Evolutionary conservation across 139 green algal genomes (phyloP).

Genomic region (Chlorella ohadii): DNA sequence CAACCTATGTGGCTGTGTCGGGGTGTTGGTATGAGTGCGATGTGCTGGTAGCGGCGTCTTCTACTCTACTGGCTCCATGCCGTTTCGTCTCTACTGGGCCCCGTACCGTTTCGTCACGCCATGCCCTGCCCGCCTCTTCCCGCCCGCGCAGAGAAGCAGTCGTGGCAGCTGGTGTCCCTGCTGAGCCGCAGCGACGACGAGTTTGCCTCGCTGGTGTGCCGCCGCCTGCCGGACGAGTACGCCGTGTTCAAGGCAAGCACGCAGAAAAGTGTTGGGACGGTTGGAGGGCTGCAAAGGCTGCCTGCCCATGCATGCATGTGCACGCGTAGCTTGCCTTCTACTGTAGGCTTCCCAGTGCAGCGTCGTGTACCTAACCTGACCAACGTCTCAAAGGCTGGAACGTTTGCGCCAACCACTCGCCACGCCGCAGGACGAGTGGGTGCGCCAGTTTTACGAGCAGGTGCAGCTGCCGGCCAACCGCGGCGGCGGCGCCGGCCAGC

Average conservation of each 20-base stretch:
- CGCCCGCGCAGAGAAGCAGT: background rate
- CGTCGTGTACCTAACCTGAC: too few species aligned
- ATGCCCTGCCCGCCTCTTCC: background rate
- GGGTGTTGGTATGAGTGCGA: too few species aligned
- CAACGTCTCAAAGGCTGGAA: too few species aligned
- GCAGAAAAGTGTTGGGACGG: too few species aligned
- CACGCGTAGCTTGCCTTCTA: too few species aligned
- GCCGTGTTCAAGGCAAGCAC: slow-evolving; percentile 15
- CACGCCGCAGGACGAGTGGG: slow-evolving; percentile 14
- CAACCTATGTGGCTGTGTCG: background rate
- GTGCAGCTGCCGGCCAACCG: background rate
- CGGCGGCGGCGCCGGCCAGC: background rate
- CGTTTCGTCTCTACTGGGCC: too few species aligned
- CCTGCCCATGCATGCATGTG: background rate
- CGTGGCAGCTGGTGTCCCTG: background rate
- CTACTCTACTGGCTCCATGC: too few species aligned
- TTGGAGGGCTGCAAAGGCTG: too few species aligned
- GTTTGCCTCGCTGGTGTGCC: background rate
- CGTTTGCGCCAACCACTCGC: background rate
- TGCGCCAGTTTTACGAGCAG: slow-evolving; percentile 23
- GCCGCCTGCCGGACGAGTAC: slow-evolving; percentile 18
- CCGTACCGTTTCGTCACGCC: background rate
- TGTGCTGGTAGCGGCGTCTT: too few species aligned
- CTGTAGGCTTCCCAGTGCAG: too few species aligned
- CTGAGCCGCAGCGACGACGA: slow-evolving; percentile 20